A percentile compares a stretch with the other conserved stretches of the same genome.
These are phyloP conservation scores for Aspergillus mulundensis DNA, from an alignment of 495 filamentous ascomycete species.

Conservation along the genomic window DNA sequence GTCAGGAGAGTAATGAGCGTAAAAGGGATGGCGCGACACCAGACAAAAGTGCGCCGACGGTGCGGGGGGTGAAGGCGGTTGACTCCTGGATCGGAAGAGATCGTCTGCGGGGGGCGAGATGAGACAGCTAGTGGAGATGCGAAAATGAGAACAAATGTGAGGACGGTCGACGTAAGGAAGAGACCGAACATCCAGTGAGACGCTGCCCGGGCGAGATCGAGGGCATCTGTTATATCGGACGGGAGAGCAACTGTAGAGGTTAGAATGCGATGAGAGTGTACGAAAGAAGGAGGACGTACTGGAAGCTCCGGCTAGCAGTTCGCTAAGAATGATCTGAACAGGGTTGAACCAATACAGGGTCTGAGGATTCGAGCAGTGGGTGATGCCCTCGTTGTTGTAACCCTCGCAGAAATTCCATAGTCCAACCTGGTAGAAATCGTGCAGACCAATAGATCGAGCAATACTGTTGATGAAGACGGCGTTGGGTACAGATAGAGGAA, in stretches of 20 bases:
- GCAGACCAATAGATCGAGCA: slow-evolving; percentile 80
- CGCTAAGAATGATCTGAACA: slow-evolving; percentile 68
- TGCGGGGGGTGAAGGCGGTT: slow-evolving; percentile 28
- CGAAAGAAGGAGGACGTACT: slow-evolving; percentile 40
- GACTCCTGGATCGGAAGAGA: slow-evolving; percentile 22
- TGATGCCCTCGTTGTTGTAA: slow-evolving; percentile 67
- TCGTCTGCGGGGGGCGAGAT: slow-evolving; percentile 45
- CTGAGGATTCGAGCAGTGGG: slow-evolving; percentile 63
- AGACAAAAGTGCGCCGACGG: slow-evolving; percentile 45
- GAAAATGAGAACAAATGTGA: slow-evolving; percentile 67
- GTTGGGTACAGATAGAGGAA: slow-evolving; percentile 71
- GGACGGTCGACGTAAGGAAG: slow-evolving; percentile 65
- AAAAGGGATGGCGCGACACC: slow-evolving; percentile 48
- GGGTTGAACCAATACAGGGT: slow-evolving; percentile 88
- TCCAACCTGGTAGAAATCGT: slow-evolving; percentile 93
- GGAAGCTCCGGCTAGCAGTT: slow-evolving; percentile 76
- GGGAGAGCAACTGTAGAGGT: slow-evolving; percentile 65
- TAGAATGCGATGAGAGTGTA: not conserved
- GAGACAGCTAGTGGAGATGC: slow-evolving; percentile 53
- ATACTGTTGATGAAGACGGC: slow-evolving; percentile 78
- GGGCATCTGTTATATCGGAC: slow-evolving; percentile 61
- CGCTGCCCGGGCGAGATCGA: slow-evolving; percentile 70
- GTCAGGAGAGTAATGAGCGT: slow-evolving; percentile 57
- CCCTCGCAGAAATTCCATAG: slow-evolving; percentile 90
- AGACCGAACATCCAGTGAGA: slow-evolving; percentile 89